Evolutionary conservation across 2,329 filamentous ascomycete genomes (phyloP).

Genomic region (Aspergillus pseudoglaucus): DNA sequence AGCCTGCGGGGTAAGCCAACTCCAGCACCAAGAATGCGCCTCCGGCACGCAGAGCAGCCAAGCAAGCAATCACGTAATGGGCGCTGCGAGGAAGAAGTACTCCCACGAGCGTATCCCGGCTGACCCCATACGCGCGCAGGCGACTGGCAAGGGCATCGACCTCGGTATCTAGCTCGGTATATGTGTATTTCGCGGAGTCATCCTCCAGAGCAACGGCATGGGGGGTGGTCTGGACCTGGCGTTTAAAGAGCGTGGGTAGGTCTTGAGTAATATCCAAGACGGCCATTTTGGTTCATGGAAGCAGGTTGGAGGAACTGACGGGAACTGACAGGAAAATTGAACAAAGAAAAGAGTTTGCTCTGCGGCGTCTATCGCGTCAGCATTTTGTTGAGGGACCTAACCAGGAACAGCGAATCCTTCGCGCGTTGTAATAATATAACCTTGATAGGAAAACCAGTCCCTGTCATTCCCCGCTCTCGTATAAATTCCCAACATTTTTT

Average conservation of each 20-base stretch:
- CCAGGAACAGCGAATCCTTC: background rate
- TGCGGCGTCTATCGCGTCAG: too few species aligned
- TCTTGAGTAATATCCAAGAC: constrained; percentile 66
- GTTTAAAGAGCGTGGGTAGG: constrained; percentile 62
- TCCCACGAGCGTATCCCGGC: constrained; percentile 67
- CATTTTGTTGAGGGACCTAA: background rate
- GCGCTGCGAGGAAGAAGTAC: constrained; percentile 69
- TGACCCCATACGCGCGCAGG: constrained; percentile 61
- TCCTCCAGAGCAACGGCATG: constrained; percentile 67
- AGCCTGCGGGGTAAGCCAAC: constrained; percentile 66
- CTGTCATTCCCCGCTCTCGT: background rate
- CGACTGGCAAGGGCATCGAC: constrained; percentile 59
- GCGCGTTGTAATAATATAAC: background rate
- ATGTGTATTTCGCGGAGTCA: constrained; percentile 60
- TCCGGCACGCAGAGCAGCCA: constrained; percentile 70
- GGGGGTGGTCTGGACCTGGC: constrained; percentile 63
- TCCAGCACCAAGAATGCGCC: constrained; percentile 77
- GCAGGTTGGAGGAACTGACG: background rate
- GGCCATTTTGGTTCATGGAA: constrained; percentile 42
- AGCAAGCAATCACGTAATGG: constrained; percentile 70
- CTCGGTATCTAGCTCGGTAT: constrained; percentile 63
- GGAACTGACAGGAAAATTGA: background rate
- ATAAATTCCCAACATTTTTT: background rate
- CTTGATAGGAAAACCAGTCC: background rate
- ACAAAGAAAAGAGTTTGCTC: background rate